Percentiles rank a stretch among this genome's conserved stretches.
These are phyloP conservation scores for Rhododendron ferrugineum DNA, from an alignment of 148 eudicot species.

Conservation along the genomic window DNA sequence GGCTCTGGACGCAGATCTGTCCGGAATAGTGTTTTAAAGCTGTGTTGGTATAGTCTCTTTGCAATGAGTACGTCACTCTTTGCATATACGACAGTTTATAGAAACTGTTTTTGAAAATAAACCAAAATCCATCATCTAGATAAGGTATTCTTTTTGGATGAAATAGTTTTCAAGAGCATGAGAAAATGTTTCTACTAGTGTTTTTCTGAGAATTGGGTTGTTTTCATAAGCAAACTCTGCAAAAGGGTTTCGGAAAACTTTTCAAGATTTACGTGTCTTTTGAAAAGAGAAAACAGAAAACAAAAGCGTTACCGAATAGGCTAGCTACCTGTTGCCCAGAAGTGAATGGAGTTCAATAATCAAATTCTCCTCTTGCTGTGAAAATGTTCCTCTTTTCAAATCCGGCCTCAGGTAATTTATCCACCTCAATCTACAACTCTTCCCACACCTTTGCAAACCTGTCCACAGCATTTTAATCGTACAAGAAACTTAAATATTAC, in stretches of 20 bases:
- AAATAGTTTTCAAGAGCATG: neutral
- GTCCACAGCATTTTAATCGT: neutral
- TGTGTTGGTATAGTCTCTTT: no score
- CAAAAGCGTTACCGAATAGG: neutral
- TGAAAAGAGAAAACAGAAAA: neutral
- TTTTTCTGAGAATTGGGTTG: neutral
- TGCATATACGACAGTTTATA: neutral
- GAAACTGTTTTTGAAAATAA: neutral
- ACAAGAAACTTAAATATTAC: neutral
- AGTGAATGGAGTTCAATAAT: conserved; percentile 84
- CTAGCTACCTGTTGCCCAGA: conserved; percentile 76
- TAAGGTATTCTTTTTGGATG: neutral
- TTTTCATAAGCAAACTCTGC: neutral
- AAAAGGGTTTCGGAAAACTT: no score
- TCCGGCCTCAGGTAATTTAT: conserved; percentile 92
- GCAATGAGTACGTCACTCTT: neutral
- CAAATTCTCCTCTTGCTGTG: conserved; percentile 74
- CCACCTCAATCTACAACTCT: conserved; percentile 93
- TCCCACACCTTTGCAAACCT: conserved; percentile 95
- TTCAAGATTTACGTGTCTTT: no score
- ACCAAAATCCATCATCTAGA: neutral
- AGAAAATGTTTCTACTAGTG: neutral
- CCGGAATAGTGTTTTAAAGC: no score
- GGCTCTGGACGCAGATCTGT: no score
- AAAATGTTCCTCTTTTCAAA: conserved; percentile 88